These are phyloP conservation scores for Aureobasidium subglaciale DNA, from an alignment of 2,329 filamentous ascomycete species.

Conservation along the genomic window DNA sequence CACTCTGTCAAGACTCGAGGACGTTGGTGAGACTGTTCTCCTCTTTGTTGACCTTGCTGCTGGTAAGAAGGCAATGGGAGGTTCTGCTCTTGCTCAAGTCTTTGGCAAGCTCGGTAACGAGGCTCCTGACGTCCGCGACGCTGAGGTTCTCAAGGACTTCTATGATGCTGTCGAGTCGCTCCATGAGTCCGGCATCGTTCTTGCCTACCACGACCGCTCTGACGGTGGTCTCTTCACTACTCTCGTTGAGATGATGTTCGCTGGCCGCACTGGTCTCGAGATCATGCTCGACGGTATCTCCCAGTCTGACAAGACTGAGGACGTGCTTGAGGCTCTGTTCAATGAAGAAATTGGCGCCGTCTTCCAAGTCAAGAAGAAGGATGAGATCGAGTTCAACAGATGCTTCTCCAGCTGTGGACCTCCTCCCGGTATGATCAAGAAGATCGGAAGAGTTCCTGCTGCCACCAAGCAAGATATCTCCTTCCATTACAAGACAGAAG, in stretches of 20 bases:
- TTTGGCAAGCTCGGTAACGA: conserved; percentile 80
- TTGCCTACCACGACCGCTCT: conserved; percentile 91
- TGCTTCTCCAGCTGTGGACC: conserved; percentile 89
- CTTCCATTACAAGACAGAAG: conserved; percentile 62
- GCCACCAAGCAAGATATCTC: conserved; percentile 66
- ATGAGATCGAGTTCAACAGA: conserved; percentile 77
- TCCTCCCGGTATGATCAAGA: conserved; percentile 71
- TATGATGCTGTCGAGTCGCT: conserved; percentile 75
- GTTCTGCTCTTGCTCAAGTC: conserved; percentile 83
- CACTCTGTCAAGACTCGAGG: conserved; percentile 70
- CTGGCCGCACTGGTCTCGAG: conserved; percentile 81
- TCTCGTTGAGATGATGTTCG: conserved; percentile 96
- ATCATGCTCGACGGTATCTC: conserved; percentile 73
- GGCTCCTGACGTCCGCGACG: conserved; percentile 76
- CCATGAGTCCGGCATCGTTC: conserved; percentile 62
- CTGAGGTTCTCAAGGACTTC: conserved; percentile 76
- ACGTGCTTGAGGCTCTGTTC: conserved; percentile 74
- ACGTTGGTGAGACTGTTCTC: conserved; percentile 81
- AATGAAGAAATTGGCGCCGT: conserved; percentile 94
- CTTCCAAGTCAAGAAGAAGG: conserved; percentile 82
- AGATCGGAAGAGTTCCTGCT: conserved; percentile 69
- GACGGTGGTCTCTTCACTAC: conserved; percentile 90
- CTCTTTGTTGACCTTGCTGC: conserved; percentile 86
- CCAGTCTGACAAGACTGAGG: conserved; percentile 47
- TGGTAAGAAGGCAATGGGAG: conserved; percentile 75